Percentiles rank a stretch among this genome's conserved stretches.
These are phyloP conservation scores for Phytophthora vignae DNA, from an alignment of 352 stramenopile species.

Conservation along the genomic window DNA sequence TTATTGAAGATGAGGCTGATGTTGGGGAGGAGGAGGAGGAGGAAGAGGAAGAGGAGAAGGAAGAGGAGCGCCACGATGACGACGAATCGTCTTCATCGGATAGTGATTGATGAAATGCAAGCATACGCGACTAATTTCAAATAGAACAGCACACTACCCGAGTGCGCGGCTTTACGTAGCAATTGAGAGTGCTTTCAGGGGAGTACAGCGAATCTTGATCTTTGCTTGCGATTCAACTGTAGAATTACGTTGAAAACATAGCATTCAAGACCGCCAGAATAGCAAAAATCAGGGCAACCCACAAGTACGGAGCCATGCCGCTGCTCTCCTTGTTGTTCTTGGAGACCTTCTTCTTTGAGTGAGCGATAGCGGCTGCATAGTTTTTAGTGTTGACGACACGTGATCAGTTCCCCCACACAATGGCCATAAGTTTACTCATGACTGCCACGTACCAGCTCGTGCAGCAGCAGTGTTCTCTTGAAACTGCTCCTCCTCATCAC, in stretches of 20 bases:
- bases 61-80: constrained; percentile 28
- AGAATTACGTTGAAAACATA: constrained; percentile 33
- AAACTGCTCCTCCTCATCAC: constrained; percentile 41
- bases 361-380: constrained; percentile 65
- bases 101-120: constrained; percentile 31
- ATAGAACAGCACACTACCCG: constrained; percentile 11
- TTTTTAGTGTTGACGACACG: background rate
- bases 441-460: constrained; percentile 51
- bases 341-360: constrained; percentile 70
- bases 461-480: constrained; percentile 58
- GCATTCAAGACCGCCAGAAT: constrained; percentile 46
- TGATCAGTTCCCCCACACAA: background rate
- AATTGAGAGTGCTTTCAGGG: background rate
- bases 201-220: too few species aligned
- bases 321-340: constrained; percentile 48
- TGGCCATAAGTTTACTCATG: background rate
- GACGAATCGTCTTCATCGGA: constrained; percentile 32
- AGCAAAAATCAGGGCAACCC: constrained; percentile 51
- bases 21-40: constrained; percentile 70
- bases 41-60: constrained; percentile 53
- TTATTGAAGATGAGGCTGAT: constrained; percentile 85
- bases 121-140: constrained; percentile 1
- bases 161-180: background rate
- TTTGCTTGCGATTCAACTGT: background rate
- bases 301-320: constrained; percentile 44